A percentile compares a stretch with the other conserved stretches of the same genome.
Evolutionary conservation across 2,329 filamentous ascomycete genomes (phyloP).

Genomic region (Colletotrichum sp.): DNA sequence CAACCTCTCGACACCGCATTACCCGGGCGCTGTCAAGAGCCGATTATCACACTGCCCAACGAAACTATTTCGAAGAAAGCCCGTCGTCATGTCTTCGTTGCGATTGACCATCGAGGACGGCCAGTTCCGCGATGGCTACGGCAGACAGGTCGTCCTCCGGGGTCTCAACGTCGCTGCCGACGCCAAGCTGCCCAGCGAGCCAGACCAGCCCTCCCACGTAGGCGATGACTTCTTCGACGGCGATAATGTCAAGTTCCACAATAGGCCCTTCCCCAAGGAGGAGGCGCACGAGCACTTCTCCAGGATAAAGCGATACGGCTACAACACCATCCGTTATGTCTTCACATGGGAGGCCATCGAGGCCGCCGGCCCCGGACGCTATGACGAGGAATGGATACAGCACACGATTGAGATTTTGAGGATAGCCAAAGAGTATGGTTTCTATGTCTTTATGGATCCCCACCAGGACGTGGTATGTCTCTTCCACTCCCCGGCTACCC

Average conservation of each 20-base stretch:
- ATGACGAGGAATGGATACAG: constrained; percentile 92
- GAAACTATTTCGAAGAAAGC: not conserved
- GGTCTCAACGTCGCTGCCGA: constrained; percentile 95
- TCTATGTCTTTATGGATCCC: constrained; percentile 98
- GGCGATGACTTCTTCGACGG: constrained; percentile 86
- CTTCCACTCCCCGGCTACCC: not conserved
- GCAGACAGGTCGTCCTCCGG: constrained; percentile 85
- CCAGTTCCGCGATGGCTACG: constrained; percentile 80
- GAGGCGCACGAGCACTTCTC: constrained; percentile 89
- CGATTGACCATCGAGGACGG: constrained; percentile 85
- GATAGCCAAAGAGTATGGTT: constrained; percentile 86
- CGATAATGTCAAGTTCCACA: constrained; percentile 88
- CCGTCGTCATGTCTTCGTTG: constrained; percentile 68
- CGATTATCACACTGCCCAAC: not conserved
- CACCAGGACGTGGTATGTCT: constrained; percentile 90
- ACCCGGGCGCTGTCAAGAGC: not conserved
- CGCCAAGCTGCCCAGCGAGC: constrained; percentile 84
- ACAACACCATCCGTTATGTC: constrained; percentile 94
- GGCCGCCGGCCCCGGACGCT: constrained; percentile 85
- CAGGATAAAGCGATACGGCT: constrained; percentile 85
- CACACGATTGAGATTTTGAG: constrained; percentile 88
- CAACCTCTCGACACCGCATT: not conserved
- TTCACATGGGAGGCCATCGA: constrained; percentile 99
- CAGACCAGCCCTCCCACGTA: constrained; percentile 82
- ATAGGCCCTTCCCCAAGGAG: constrained; percentile 80